phyloP scores from a whole-genome alignment of 768 basidiomycete species.

The Candolleomyces aberdarensis region DNA sequence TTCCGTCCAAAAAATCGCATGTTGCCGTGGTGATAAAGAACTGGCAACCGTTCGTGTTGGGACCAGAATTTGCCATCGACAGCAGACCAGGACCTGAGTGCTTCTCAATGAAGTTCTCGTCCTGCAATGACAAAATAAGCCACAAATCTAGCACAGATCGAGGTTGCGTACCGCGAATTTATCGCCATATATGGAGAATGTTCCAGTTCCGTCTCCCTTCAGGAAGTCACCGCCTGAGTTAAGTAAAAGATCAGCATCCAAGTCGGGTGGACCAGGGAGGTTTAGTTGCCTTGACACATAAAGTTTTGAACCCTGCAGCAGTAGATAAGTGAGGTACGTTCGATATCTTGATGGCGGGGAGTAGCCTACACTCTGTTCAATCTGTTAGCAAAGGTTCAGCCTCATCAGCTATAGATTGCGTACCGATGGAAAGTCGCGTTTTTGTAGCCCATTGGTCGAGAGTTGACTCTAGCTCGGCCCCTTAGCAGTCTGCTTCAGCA shows the following conservation, averaged over 20 bases:
- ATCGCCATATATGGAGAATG: constrained; percentile 95
- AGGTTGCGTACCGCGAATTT: constrained; percentile 71
- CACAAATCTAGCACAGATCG: too few species aligned
- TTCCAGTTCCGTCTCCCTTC: constrained; percentile 92
- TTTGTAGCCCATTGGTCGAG: constrained; percentile 89
- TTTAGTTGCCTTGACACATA: constrained; percentile 84
- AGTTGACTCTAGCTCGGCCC: constrained; percentile 55
- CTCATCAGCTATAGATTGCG: constrained; percentile 17
- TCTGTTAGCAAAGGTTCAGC: constrained; percentile 8
- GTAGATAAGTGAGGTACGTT: constrained; percentile 11
- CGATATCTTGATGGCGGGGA: neutral
- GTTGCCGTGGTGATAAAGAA: constrained; percentile 97
- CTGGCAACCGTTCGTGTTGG: constrained; percentile 94
- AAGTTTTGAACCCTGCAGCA: constrained; percentile 75
- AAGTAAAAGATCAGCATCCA: neutral
- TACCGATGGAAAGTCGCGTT: constrained; percentile 90
- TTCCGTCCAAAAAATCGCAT: constrained; percentile 93
- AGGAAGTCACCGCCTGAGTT: constrained; percentile 85
- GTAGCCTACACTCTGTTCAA: constrained; percentile 63
- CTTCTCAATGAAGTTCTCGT: constrained; percentile 93
- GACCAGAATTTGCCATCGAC: constrained; percentile 97
- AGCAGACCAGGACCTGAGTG: constrained; percentile 83
- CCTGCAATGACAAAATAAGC: constrained; percentile 39
- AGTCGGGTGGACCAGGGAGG: neutral
- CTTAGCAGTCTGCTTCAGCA: neutral